Evolutionary conservation across 2,329 filamentous ascomycete genomes (phyloP).

Genomic region (Exophiala dermatitidis): DNA sequence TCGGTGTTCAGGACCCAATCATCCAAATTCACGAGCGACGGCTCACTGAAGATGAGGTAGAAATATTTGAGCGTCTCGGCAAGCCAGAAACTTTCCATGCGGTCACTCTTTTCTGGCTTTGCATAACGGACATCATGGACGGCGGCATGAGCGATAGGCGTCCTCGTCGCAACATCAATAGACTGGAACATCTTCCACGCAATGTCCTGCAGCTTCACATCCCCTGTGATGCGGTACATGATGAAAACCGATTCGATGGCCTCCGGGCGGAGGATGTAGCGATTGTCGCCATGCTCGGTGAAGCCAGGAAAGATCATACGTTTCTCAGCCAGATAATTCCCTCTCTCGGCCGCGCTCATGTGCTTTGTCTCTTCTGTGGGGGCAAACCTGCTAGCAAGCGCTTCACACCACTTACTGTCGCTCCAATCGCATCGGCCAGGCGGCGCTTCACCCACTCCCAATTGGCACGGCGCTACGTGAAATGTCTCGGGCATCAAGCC

Average conservation of each 20-base stretch:
- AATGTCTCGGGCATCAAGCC: conserved; percentile 58
- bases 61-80: conserved; percentile 92
- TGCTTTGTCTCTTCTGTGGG: conserved; percentile 2
- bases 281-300: conserved; percentile 47
- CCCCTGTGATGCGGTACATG: conserved; percentile 53
- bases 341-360: conserved; percentile 24
- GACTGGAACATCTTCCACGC: conserved; percentile 47
- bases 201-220: conserved; percentile 40
- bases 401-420: conserved; percentile 31
- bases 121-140: conserved; percentile 35
- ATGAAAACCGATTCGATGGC: conserved; percentile 57
- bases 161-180: conserved; percentile 40
- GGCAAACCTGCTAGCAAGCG: conserved; percentile 26
- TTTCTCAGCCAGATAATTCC: conserved; percentile 34
- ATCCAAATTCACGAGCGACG: conserved; percentile 59
- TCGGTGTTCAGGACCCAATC: conserved; percentile 51
- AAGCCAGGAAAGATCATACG: conserved; percentile 49
- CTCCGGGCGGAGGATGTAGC: conserved; percentile 59
- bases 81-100: conserved; percentile 86
- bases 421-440: conserved; percentile 36
- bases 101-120: conserved; percentile 45
- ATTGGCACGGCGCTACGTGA: conserved; percentile 41
- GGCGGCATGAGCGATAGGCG: conserved; percentile 39
- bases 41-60: conserved; percentile 69
- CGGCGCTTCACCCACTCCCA: conserved; percentile 33